phyloP scores from a whole-genome alignment of 805 yeast species.

The Osmozyma mogii region DNA sequence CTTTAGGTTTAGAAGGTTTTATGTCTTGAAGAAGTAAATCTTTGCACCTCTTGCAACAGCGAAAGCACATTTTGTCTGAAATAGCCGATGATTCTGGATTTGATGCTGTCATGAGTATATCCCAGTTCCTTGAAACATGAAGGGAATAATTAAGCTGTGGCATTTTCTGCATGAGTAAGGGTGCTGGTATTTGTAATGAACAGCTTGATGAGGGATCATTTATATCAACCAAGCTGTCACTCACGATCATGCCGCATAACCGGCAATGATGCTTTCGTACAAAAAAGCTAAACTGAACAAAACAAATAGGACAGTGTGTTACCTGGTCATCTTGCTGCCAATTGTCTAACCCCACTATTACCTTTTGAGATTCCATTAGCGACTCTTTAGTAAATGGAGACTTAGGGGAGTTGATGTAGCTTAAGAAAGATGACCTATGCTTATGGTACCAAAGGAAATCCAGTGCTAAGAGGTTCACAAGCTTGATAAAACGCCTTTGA shows the following conservation, averaged over 20 bases:
- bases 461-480: constrained; percentile 22
- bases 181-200: constrained; percentile 62
- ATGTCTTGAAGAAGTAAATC: constrained; percentile 49
- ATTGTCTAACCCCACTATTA: constrained; percentile 35
- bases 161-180: constrained; percentile 30
- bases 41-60: constrained; percentile 70
- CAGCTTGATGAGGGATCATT: constrained; percentile 42
- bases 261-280: constrained; percentile 86
- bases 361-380: constrained; percentile 14
- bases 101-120: constrained; percentile 4
- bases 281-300: constrained; percentile 44
- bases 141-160: constrained; percentile 28
- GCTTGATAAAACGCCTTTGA: constrained; percentile 48
- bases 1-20: constrained; percentile 11
- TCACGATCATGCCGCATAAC: constrained; percentile 75
- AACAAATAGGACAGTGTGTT: constrained; percentile 57
- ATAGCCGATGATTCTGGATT: neutral
- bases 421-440: neutral
- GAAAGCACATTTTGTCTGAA: constrained; percentile 24
- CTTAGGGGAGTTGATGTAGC: neutral
- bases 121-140: constrained; percentile 13
- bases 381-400: constrained; percentile 2
- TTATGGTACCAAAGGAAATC: constrained; percentile 1
- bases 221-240: constrained; percentile 44
- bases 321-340: constrained; percentile 52